Base-by-base conservation (phyloP, 75 land plant species). In the Cupressus sempervirens region DNA sequence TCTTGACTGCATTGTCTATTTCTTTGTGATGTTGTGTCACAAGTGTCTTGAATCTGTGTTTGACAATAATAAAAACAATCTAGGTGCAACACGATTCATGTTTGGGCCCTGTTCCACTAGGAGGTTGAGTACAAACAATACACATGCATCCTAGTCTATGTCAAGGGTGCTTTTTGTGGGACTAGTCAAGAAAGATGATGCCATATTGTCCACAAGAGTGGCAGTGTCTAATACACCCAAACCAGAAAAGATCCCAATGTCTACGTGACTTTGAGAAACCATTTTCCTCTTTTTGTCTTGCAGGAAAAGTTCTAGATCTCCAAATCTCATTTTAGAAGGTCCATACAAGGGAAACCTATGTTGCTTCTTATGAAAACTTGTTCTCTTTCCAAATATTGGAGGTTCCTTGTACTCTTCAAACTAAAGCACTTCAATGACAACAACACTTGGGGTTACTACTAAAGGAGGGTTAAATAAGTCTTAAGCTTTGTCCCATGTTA, bases 41-140 rank as follows among this genome's bases (percentile, higher is more conserved):
- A 30, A 88, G 84, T 18, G 91, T 89, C 84, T 89, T 88, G 87
- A 89, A 89, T 65, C 91, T 90, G 16, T 90, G 81, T 82, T 89
- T 89, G 53, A 89, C 91, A 38, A 90, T 89, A 13, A 73, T 80
- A 75, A 90, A 89, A 23, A 89, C 91, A 84, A 83, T 89, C 82
- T 87, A 89, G 23, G 81, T 85, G 65, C 91, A 89, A 13, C 84
- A 83, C 3, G 90, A 45, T 43, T 90, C 88, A 83, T 90, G 91
- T 74, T 90, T 90, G 23, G 90, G 90, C 13, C 91, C 91, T 74
- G 86, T 90, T 74, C 91, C 91, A 80, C 91, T 90, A 13, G 91
- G 91, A 14, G 91, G 91, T 73, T 90, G 91, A 26, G 88, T 90
- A n/a, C 91, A 90, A 41, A 90, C 91, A 84, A 90, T 89, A 75